These are phyloP conservation scores for Ceratonia siliqua DNA, from an alignment of 306 rosid genomes.

Conservation along the genomic window DNA sequence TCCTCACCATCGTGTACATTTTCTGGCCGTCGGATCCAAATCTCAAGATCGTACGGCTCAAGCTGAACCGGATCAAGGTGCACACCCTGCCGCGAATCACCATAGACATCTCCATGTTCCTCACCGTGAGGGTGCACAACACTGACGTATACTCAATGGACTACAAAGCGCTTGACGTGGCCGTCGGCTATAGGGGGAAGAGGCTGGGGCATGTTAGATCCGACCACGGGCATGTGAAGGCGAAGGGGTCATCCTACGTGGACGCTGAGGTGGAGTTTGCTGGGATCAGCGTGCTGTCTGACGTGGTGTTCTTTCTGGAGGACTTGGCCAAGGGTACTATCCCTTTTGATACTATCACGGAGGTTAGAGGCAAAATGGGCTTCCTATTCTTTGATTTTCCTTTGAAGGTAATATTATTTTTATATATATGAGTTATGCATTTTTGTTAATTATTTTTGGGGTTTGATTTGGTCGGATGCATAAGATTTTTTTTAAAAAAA, in stretches of 20 bases:
- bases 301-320: slow-evolving; percentile 61
- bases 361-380: slow-evolving; percentile 53
- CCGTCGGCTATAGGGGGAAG: slow-evolving; percentile 71
- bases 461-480: no score
- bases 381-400: slow-evolving; percentile 55
- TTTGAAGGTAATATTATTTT: slow-evolving; percentile 44
- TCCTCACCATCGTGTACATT: slow-evolving; percentile 32
- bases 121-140: slow-evolving; percentile 58
- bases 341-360: slow-evolving; percentile 59
- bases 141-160: slow-evolving; percentile 59
- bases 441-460: neutral
- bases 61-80: slow-evolving; percentile 46
- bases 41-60: slow-evolving; percentile 61
- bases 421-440: no score
- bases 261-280: slow-evolving; percentile 65
- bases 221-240: slow-evolving; percentile 56
- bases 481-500: no score
- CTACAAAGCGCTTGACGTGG: slow-evolving; percentile 56
- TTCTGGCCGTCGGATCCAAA: slow-evolving; percentile 69
- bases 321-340: slow-evolving; percentile 67
- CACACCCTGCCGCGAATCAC: slow-evolving; percentile 56
- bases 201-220: slow-evolving; percentile 63
- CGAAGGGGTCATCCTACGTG: slow-evolving; percentile 67
- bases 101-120: slow-evolving; percentile 57
- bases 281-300: slow-evolving; percentile 59